Percentiles rank a stretch among this genome's conserved stretches.
Conservation (phyloP, 2,329 filamentous ascomycete species). For the Fusarium torreyae region DNA sequence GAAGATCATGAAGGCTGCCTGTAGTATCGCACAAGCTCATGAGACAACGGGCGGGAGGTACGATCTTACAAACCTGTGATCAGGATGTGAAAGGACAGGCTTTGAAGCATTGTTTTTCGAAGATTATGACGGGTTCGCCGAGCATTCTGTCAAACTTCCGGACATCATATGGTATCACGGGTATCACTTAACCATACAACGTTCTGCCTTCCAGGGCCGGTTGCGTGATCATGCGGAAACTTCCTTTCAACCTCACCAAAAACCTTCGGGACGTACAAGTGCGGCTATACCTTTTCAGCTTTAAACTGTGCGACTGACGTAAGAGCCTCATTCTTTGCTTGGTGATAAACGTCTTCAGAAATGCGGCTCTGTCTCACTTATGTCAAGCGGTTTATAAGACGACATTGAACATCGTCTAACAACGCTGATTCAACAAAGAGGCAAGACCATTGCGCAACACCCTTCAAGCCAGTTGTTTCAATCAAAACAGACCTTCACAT, state of each 20-base stretch:
- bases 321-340: slow-evolving; percentile 7
- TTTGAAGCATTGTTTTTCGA: background rate
- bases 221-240: slow-evolving; percentile 22
- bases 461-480: background rate
- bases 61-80: too few species aligned
- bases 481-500: background rate
- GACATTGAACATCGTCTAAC: too few species aligned
- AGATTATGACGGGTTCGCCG: background rate
- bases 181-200: slow-evolving; percentile 11
- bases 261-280: slow-evolving; percentile 20
- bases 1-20: too few species aligned
- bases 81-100: too few species aligned
- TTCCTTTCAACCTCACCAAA: slow-evolving; percentile 5
- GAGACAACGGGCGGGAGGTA: too few species aligned
- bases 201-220: background rate
- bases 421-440: too few species aligned
- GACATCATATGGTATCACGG: slow-evolving; percentile 18
- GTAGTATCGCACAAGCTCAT: too few species aligned
- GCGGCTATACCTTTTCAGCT: slow-evolving; percentile 2
- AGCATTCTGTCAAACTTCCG: background rate
- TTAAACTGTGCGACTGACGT: background rate
- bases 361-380: background rate
- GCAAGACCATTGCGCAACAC: background rate
- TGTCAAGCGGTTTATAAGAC: slow-evolving; percentile 2
- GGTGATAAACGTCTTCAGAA: background rate